Base-by-base conservation (phyloP, 441 rosid genomes). In the Biscutella auriculata region DNA sequence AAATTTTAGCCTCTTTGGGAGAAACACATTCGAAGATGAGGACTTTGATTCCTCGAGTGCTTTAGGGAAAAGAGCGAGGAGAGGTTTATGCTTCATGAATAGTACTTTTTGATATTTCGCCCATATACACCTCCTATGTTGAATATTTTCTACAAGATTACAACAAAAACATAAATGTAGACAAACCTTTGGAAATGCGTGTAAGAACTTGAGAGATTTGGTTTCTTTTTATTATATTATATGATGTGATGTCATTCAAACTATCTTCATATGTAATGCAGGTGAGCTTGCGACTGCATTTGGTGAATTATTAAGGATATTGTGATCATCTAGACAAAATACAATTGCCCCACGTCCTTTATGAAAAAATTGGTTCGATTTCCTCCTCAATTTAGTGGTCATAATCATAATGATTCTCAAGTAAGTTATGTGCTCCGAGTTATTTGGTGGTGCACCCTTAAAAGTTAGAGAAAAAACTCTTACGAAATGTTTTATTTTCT, bases 321-420 rank as follows among this genome's bases (percentile, higher is more conserved):
- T 74, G 36, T 81, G 91, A 85, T 84, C 87, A 54, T 71, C 87
- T 6, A 87, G 90, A 56, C 62, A 52, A 47, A 79, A 67, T 6
- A 39, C 83, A 53, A 68, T 84, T 48, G 79, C 85, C 25, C 91
- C 91, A 12, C 87, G 85, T 42, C 43, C 29, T 83, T 83, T 53
- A 83, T 81, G 69, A 83, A 82, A 57, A 84, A 81, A 64, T 75
- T 84, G 73, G 81, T 82, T 70, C 74, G 85, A 67, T 84, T 84
- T 71, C 87, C 91, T 50, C 87, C 91, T 25, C 91, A 84, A 29
- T 84, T 84, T 70, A 84, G 91, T 58, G 91, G 91, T 53, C 81
- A 84, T 41, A 84, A 81, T 68, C 91, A 84, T 79, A 87, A 84
- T 50, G 91, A 84, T 76, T 84, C 91, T 67, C 91, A 84, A 63